phyloP scores from a whole-genome alignment of 768 basidiomycete species.

The Suillus ampliporus region DNA sequence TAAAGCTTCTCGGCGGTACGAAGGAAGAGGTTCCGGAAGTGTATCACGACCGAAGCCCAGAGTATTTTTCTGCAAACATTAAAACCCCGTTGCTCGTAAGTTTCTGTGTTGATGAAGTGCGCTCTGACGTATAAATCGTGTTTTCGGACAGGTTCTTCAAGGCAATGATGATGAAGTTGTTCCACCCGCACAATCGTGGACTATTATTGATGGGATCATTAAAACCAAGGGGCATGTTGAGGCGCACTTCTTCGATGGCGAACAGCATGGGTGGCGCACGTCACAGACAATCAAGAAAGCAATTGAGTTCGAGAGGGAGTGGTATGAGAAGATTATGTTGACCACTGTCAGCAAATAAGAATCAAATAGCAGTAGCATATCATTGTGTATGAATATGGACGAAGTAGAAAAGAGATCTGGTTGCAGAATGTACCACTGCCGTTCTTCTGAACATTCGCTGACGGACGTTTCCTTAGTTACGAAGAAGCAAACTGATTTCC shows the following conservation, averaged over 20 bases:
- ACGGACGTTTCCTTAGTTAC: too few species aligned
- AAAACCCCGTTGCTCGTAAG: conserved; percentile 65
- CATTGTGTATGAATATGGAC: background rate
- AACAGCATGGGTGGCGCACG: conserved; percentile 48
- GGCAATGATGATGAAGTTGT: conserved; percentile 68
- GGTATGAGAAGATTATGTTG: conserved; percentile 35
- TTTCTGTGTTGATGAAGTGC: conserved; percentile 36
- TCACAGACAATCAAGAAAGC: conserved; percentile 42
- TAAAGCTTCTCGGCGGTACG: conserved; percentile 67
- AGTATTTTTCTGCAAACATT: conserved; percentile 67
- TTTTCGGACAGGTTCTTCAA: conserved; percentile 61
- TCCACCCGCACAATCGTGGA: conserved; percentile 62
- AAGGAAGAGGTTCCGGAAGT: conserved; percentile 56
- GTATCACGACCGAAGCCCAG: conserved; percentile 64
- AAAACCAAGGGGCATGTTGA: conserved; percentile 28
- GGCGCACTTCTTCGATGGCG: conserved; percentile 47
- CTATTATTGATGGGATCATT: background rate
- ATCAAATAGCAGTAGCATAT: background rate
- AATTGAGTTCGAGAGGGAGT: conserved; percentile 40
- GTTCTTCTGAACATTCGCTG: too few species aligned
- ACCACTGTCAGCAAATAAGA: background rate
- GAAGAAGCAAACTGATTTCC: too few species aligned
- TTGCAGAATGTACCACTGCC: too few species aligned
- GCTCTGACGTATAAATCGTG: conserved; percentile 11
- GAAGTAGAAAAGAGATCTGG: background rate